Percentiles rank a stretch among this genome's conserved stretches.
Conservation (phyloP, 1,139 yeast species). For the Scheffersomyces insectosa region DNA sequence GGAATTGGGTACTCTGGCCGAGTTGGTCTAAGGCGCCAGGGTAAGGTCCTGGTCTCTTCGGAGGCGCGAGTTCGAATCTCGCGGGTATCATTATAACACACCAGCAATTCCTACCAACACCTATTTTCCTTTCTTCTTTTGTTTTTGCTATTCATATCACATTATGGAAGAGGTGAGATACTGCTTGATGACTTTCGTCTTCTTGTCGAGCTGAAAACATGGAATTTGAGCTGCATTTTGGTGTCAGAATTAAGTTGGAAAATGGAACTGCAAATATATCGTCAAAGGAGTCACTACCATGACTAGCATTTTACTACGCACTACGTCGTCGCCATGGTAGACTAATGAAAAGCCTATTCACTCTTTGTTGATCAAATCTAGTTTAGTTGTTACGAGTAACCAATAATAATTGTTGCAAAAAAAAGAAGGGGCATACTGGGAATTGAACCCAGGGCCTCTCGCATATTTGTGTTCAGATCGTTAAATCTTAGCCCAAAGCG, state of each 20-base stretch:
- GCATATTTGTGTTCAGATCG: constrained; percentile 10
- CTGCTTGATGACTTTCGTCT: too few species aligned
- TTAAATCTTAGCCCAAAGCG: constrained; percentile 15
- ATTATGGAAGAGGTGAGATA: too few species aligned
- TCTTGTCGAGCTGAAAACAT: too few species aligned
- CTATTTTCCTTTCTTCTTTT: constrained; percentile 19
- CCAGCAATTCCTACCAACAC: constrained; percentile 37
- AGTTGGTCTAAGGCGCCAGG: constrained; percentile 53
- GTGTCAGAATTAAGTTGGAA: too few species aligned
- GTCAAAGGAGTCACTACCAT: too few species aligned
- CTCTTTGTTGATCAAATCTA: too few species aligned
- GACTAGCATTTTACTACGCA: too few species aligned
- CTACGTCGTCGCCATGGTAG: too few species aligned
- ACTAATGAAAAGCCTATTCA: too few species aligned
- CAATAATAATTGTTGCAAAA: neutral
- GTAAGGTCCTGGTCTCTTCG: constrained; percentile 58
- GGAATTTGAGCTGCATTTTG: too few species aligned
- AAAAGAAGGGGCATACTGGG: constrained; percentile 19
- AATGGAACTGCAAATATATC: too few species aligned
- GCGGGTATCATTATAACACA: constrained; percentile 46
- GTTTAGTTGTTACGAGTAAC: neutral
- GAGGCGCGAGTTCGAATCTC: constrained; percentile 61
- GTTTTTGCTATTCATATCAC: neutral
- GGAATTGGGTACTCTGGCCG: constrained; percentile 51
- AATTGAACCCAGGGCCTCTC: constrained; percentile 25